These are phyloP conservation scores for Aspergillus caelatus DNA, from an alignment of 2,329 filamentous ascomycete genomes.

Conservation along the genomic window DNA sequence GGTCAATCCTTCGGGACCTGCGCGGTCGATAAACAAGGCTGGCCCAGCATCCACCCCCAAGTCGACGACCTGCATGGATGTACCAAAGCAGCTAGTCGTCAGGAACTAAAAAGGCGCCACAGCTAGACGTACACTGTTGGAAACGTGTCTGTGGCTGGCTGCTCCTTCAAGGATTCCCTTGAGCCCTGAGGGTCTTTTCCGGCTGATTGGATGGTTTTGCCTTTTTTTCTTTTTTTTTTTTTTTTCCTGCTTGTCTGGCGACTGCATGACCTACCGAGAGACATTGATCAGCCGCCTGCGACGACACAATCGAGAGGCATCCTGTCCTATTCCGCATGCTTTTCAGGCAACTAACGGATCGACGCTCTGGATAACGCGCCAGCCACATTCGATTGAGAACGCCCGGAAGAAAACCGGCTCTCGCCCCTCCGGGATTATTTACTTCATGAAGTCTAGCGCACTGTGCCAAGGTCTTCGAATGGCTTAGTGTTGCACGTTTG, in stretches of 20 bases:
- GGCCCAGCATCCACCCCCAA: too few relatives aligned
- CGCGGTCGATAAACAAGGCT: too few relatives aligned
- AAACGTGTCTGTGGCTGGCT: neutral
- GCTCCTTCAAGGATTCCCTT: too few relatives aligned
- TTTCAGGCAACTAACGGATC: neutral
- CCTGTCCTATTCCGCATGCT: neutral
- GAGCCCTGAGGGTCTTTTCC: neutral
- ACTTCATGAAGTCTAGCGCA: neutral
- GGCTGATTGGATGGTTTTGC: neutral
- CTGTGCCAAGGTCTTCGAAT: neutral
- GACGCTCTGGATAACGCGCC: neutral
- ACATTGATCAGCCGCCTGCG: neutral
- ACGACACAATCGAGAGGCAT: too few relatives aligned
- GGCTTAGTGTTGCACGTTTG: too few relatives aligned
- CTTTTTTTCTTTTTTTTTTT: too few relatives aligned
- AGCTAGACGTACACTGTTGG: neutral
- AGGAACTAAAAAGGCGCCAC: neutral
- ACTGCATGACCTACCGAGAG: neutral
- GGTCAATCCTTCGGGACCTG: too few relatives aligned
- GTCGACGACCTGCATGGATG: neutral
- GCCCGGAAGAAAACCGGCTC: neutral
- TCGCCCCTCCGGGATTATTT: neutral
- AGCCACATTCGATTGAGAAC: neutral
- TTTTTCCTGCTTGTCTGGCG: neutral
- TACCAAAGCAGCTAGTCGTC: neutral